phyloP scores from a whole-genome alignment of 2,329 filamentous ascomycete species.

The Talaromyces sp. region DNA sequence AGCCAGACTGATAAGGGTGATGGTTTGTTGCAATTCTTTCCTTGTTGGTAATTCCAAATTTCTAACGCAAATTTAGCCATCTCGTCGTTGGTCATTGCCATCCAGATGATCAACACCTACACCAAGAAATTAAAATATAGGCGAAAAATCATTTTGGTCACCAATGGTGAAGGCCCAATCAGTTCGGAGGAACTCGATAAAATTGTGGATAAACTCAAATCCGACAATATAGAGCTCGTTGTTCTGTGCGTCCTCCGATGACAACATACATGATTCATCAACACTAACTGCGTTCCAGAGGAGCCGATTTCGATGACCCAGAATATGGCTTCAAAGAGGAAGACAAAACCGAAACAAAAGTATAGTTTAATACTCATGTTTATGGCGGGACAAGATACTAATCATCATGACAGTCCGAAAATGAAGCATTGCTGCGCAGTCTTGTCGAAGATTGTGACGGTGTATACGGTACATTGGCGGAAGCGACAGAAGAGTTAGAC shows the following conservation, averaged over 20 bases:
- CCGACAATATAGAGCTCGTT: conserved; percentile 70
- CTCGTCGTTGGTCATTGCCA: conserved; percentile 79
- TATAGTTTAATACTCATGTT: conserved; percentile 23
- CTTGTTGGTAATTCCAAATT: not conserved
- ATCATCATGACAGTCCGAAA: conserved; percentile 49
- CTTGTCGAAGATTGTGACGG: conserved; percentile 68
- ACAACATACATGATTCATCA: not conserved
- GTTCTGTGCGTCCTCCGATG: conserved; percentile 60
- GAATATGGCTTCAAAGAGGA: conserved; percentile 93
- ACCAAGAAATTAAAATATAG: conserved; percentile 80
- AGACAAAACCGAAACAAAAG: conserved; percentile 69
- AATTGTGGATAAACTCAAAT: conserved; percentile 70
- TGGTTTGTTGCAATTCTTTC: conserved; percentile 39
- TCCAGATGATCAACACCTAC: conserved; percentile 75
- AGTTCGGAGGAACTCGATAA: conserved; percentile 66
- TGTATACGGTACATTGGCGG: conserved; percentile 74
- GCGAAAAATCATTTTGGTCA: conserved; percentile 77
- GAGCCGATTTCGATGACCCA: conserved; percentile 87
- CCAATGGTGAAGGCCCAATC: conserved; percentile 70
- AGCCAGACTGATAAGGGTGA: conserved; percentile 70
- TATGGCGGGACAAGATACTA: not conserved
- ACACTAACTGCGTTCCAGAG: conserved; percentile 48
- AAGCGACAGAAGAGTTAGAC: conserved; percentile 76
- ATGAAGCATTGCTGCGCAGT: conserved; percentile 64
- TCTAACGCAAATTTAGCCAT: conserved; percentile 48